phyloP scores from a whole-genome alignment of 441 rosid genomes.

The Euphorbia celastroides region DNA sequence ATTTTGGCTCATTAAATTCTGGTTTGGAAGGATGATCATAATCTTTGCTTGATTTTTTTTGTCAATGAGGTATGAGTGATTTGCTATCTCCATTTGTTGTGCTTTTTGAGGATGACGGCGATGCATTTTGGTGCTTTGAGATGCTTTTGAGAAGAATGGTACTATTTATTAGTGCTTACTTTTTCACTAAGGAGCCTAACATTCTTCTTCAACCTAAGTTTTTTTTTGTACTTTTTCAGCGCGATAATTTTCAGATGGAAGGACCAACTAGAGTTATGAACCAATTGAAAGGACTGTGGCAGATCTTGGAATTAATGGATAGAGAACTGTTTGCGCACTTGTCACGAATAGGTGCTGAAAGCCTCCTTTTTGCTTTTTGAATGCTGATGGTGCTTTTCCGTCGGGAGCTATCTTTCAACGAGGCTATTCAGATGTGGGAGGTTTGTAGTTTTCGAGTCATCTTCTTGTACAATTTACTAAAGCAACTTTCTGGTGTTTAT shows the following conservation, averaged over 20 bases:
- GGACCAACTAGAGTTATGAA: constrained; percentile 95
- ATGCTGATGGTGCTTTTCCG: constrained; percentile 94
- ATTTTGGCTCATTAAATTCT: background rate
- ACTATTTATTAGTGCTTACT: constrained; percentile 19
- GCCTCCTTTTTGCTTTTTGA: constrained; percentile 95
- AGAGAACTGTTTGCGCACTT: constrained; percentile 76
- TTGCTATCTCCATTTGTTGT: constrained; percentile 89
- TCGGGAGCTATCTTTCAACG: constrained; percentile 74
- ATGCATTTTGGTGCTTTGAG: constrained; percentile 99
- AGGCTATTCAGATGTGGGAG: constrained; percentile 97
- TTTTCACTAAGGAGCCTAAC: constrained; percentile 15
- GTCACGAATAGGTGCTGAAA: constrained; percentile 83
- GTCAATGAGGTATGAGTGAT: constrained; percentile 83
- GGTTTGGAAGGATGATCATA: constrained; percentile 3
- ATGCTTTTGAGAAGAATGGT: constrained; percentile 95
- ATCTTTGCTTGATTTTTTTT: constrained; percentile 18
- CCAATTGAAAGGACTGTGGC: constrained; percentile 84
- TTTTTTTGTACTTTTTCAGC: constrained; percentile 42
- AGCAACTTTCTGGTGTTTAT: constrained; percentile 5
- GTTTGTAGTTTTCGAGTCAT: constrained; percentile 31
- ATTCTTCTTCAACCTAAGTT: constrained; percentile 24
- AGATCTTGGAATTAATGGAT: constrained; percentile 74
- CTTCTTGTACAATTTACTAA: constrained; percentile 15
- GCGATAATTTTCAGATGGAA: constrained; percentile 84
- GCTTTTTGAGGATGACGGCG: constrained; percentile 88